Conservation (phyloP, 129 eudicot species). For the Gnaphalium uliginosum region DNA sequence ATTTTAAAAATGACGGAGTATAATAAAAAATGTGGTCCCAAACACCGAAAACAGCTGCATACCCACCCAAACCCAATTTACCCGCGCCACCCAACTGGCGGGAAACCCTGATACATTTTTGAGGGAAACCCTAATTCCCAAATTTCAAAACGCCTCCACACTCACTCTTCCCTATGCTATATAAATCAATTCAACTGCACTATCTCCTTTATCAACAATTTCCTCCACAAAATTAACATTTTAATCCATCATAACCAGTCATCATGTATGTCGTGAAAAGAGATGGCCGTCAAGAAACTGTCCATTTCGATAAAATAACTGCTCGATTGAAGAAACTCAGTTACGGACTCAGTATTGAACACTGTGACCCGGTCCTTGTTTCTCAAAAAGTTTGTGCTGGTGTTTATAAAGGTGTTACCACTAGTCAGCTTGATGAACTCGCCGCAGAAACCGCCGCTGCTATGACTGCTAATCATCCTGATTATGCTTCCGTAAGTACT, state of each 20-base stretch:
- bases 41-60: constrained; percentile 6
- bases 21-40: constrained; percentile 17
- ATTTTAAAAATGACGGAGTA: too few species aligned
- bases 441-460: constrained; percentile 99
- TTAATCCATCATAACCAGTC: not conserved
- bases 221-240: not conserved
- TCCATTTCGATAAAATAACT: constrained; percentile 92
- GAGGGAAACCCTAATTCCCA: constrained; percentile 43
- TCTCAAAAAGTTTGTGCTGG: constrained; percentile 96
- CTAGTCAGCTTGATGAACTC: constrained; percentile 91
- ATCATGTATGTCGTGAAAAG: constrained; percentile 91
- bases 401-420: constrained; percentile 92
- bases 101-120: constrained; percentile 26
- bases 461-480: constrained; percentile 93
- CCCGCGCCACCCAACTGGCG: constrained; percentile 39
- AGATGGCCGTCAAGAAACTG: constrained; percentile 86
- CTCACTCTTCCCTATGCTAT: constrained; percentile 11
- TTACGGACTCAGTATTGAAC: constrained; percentile 83
- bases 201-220: not conserved
- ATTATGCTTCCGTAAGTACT: constrained; percentile 78
- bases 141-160: constrained; percentile 36
- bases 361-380: constrained; percentile 92
- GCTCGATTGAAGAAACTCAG: constrained; percentile 93
- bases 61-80: constrained; percentile 17
- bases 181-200: constrained; percentile 4